Base-by-base conservation (phyloP, 306 rosid species). In the Chamaecrista fasciculata region DNA sequence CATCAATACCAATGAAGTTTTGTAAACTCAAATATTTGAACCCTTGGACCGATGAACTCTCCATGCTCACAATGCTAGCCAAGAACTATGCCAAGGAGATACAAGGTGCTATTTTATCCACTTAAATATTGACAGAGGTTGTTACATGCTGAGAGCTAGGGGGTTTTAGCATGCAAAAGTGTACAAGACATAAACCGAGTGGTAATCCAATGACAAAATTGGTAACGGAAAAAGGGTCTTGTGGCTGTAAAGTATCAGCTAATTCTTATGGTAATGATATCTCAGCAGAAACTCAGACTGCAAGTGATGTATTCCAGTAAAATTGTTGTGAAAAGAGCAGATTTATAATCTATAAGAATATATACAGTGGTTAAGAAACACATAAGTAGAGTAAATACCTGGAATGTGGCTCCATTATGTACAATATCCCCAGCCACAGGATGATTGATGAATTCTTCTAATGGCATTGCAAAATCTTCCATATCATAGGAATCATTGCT, bases 361-460 rank as follows among this genome's bases (percentile, higher is more conserved):
- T 56, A 50, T 15, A 68, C 26, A 39, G 40, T 50, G 74, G 23
- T 55, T 43, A 65, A 51, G 76, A 71, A 62, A 51, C 14, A 53
- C 21, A 53, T 34, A 55, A 34, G 39, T 73, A 74, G 50, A 34
- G 39, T 73, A 74, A 79, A 46, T 84, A 95, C 99, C 99, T 95
- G 99, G 79, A 95, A 91, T 60, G 97, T 91, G 55, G 92, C 97
- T 67, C 99, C 99, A 42, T 95, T 95, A 78, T 95, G 96, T 72
- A 95, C 56, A 68, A 95, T 83, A 60, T 95, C 97, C 69, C 70
- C 62, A 73, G 91, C 92, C 65, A 80, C 81, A 48, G 89, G 92
- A 59, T 85, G 80, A 43, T 86, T 81, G 76, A 95, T 84, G 80
- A 78, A 95, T 79, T 91, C 91, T 21, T 69, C 82, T 71, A 95